Base-by-base conservation (phyloP, 2,329 filamentous ascomycete genomes). In the Talaromyces rugulosus region DNA sequence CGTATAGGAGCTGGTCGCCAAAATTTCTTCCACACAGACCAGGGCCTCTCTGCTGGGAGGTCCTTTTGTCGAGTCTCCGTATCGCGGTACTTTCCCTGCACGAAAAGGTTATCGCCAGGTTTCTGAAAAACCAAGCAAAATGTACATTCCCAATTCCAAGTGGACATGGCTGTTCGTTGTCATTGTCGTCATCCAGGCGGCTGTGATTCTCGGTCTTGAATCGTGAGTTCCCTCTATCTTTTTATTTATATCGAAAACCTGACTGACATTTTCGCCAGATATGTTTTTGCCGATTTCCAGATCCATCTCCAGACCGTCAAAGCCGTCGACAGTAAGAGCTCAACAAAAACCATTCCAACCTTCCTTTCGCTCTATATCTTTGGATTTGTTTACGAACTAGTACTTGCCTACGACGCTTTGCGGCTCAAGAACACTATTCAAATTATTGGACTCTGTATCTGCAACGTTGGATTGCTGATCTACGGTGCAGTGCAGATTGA, bases 361-460 rank as follows among this genome's bases (percentile, higher is more conserved):
- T 98, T 97, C 78, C 83, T 99, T 62, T 92, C 94, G 28, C 86
- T 99, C 54, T 96, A 98, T 81, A 96, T 97, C 75, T 97, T 99
- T 75, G 95, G 92, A 64, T 98, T 96, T 79, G 77, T 99, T 62
- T 99, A 98, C 79, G 88, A 96, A 73, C 80, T 98, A 34, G 80
- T 96, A 31, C 82, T 99, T 59, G 90, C 95, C 12, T 98, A 92
- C 84, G 95, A 99, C 80, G 95, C 94, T 16, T 82, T 99, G 62
- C 88, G 92, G 65, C 83, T 94, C 73, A 97, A 97, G 78, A 99
- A 99, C 79, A 99, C 95, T 11, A 99, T 99, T 82, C 95, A 99
- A 77, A 85, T 98, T 74, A 98, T 99, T 69, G 95, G 95, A 52
- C 84, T 99, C 33, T 96, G 94, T 78, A 80, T 96, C 62, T 95